Base-by-base conservation (phyloP, 495 filamentous ascomycete species). In the Daldinia loculata region DNA sequence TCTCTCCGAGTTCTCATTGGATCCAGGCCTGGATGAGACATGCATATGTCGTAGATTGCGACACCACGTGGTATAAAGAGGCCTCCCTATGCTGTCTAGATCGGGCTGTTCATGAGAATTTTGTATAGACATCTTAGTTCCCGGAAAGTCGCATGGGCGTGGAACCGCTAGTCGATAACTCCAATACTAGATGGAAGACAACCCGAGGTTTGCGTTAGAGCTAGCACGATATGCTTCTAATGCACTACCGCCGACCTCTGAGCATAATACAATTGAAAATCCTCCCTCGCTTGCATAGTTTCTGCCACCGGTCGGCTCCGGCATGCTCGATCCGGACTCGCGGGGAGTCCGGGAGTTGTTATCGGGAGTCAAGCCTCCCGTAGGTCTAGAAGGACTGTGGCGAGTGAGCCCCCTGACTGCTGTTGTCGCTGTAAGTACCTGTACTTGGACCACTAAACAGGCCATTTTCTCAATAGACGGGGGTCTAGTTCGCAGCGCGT, bases 291-390 rank as follows among this genome's bases (percentile, higher is more conserved):
- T 51, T 24, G 22, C 53, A 9, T 11, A 36, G 27, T 38, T 32
- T 24, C 32, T 14, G 17, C 52, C 52, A 56, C 59, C 67, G 62
- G 59, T 64, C 62, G 63, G 67, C 52, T 64, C 59, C 66, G 67
- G 67, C 11, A 51, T 22, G 15, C 27, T 56, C 6, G 4, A 45
- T 60, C 59, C 66, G 62, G 29, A 52, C 51, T 62, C 30, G 52
- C 41, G 62, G 59, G 14, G 56, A 67, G 59, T 22, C 58, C 63
- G 71, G 66, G 62, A 32, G 63, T 22, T 48, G 45, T 48, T 14
- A 22, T 26, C 71, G 71, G 71, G 32, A 63, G 63, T 70, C 63
- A 70, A 74, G 71, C 67, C 71, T 74, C 71, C 67, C 67, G 71
- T 64, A 63, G 43, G 52, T 32, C 70, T 70, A 57, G 66, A 69